phyloP scores from a whole-genome alignment of 139 green algal genomes.

The Chlorella sp. region DNA sequence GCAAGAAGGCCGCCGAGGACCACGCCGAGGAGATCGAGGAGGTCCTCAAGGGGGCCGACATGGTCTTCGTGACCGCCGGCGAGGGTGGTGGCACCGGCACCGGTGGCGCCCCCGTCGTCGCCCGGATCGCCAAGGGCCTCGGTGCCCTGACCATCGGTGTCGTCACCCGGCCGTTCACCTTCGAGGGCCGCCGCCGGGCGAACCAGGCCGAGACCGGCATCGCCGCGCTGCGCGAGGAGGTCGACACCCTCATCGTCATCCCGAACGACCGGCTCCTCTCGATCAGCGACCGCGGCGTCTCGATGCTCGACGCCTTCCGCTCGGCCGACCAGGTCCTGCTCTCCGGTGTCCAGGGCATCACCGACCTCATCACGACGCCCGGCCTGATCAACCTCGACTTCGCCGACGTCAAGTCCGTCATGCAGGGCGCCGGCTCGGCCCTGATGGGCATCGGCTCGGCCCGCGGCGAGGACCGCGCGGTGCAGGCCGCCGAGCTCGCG shows the following conservation, averaged over 20 bases:
- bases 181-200: conserved; percentile 72
- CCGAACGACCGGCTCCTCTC: conserved; percentile 90
- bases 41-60: conserved; percentile 45
- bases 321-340: conserved; percentile 94
- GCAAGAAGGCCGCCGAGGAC: conserved; percentile 84
- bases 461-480: conserved; percentile 57
- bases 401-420: conserved; percentile 94
- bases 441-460: conserved; percentile 79
- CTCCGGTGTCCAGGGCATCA: conserved; percentile 91
- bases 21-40: conserved; percentile 62
- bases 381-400: conserved; percentile 99
- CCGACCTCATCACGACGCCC: conserved; percentile 97
- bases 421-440: conserved; percentile 88
- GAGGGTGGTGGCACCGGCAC: conserved; percentile 92
- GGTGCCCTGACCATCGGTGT: conserved; percentile 81
- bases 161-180: conserved; percentile 91
- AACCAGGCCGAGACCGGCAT: conserved; percentile 53
- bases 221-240: conserved; percentile 47
- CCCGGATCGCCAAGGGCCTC: conserved; percentile 61
- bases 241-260: conserved; percentile 71
- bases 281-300: conserved; percentile 69
- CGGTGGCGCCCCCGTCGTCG: conserved; percentile 86
- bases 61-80: conserved; percentile 87
- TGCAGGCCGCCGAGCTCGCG: conserved; percentile 68
- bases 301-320: conserved; percentile 91